Base-by-base conservation (phyloP, 169 alveolate genomes). In the Plasmodium adleri region DNA sequence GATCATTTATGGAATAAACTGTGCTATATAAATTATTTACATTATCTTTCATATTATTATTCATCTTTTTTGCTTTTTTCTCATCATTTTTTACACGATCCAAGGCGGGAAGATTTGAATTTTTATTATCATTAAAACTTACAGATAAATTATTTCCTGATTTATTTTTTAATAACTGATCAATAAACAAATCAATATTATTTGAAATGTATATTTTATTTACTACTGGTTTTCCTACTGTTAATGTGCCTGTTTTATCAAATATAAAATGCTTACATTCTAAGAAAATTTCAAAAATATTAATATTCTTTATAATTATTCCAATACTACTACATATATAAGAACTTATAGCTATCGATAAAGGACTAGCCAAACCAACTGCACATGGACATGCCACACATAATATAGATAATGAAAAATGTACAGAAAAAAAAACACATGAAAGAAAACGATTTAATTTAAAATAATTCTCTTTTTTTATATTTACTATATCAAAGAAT, bases 331-430 rank as follows among this genome's bases (percentile, higher is more conserved):
- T 80, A 28, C 90, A 80, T 54, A 80, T 80, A 26, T 80, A 80
- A 17, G 90, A 67, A 58, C 90, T 80, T 26, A 80, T 80, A 28
- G 90, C 83, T 28, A 80, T 80, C 45, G 90, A 80, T 17, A 80
- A 60, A 7, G 90, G 90, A 45, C 90, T 80, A 47, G 90, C 90
- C 45, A 80, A 49, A n/a, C 90, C 83, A 1, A 80, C 90, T n/a
- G 90, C 90, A 80, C 90, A 80, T 17, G 90, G 90, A 26, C 90
- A 80, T 17, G 90, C 90, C 24, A 80, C 90, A 68, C 90, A 80
- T 67, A 80, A 80, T 45, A 80, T 68, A 17, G 90, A 80, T 67
- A 80, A 67, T n/a, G 90, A 80, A 52, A 80, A 80, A 66, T 80
- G 90, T 20, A 80, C 58, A 12, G 90, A 80, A 59, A 80, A 80